These are phyloP conservation scores for Tricholoma hemisulphureum DNA, from an alignment of 768 basidiomycete genomes.

Conservation along the genomic window DNA sequence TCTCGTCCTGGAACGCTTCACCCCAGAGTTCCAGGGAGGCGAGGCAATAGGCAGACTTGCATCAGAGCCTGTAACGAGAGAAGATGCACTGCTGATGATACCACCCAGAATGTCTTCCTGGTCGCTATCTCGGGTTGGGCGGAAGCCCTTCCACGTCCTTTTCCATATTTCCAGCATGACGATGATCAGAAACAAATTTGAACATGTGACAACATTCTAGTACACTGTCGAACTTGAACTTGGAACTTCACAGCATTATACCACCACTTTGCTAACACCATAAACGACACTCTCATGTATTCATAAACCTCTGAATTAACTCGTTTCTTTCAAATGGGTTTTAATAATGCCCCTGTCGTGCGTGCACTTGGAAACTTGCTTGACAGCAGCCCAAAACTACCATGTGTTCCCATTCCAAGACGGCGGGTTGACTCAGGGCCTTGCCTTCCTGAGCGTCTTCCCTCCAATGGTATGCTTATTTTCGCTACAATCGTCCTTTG, in stretches of 20 bases:
- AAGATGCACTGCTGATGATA: background rate
- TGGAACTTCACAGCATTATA: too few species aligned
- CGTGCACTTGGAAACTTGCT: slow-evolving; percentile 30
- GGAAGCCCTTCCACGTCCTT: slow-evolving; percentile 42
- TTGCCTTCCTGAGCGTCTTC: slow-evolving; percentile 69
- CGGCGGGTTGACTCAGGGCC: slow-evolving; percentile 46
- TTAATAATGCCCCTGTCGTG: slow-evolving; percentile 53
- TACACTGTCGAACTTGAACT: too few species aligned
- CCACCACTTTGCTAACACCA: background rate
- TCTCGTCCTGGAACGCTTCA: background rate
- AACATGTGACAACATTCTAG: background rate
- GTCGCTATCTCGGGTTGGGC: slow-evolving; percentile 6
- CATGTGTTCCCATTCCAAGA: slow-evolving; percentile 27
- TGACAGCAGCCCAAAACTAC: slow-evolving; percentile 15
- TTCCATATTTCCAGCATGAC: slow-evolving; percentile 53
- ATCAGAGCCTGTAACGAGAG: background rate
- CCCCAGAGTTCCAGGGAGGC: slow-evolving; percentile 1
- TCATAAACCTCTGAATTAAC: slow-evolving; percentile 1
- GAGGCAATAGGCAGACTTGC: slow-evolving; percentile 6
- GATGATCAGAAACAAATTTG: background rate
- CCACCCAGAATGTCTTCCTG: slow-evolving; percentile 28
- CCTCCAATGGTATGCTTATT: slow-evolving; percentile 51
- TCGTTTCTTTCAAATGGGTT: slow-evolving; percentile 32
- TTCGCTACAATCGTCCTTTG: slow-evolving; percentile 1
- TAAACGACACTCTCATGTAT: slow-evolving; percentile 11